Evolutionary conservation across 176 grass and related monocot genomes (phyloP).

Genomic region (Oryza australiensis): DNA sequence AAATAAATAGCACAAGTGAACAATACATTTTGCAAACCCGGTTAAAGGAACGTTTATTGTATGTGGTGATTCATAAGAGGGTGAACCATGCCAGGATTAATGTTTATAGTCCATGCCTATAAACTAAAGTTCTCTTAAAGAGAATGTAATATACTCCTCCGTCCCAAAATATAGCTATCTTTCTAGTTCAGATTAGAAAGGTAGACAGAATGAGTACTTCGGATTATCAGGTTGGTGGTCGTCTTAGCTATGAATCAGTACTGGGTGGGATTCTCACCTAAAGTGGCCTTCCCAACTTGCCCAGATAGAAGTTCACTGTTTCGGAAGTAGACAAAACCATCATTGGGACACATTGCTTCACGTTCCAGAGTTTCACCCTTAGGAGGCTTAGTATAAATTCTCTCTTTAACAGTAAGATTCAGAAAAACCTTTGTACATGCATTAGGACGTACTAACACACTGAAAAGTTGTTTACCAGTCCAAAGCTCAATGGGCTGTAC

Average conservation of each 20-base stretch:
- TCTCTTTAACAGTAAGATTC: conserved; percentile 83
- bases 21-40: conserved; percentile 7
- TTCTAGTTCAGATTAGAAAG: too few relatives aligned
- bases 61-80: conserved; percentile 5
- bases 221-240: background rate
- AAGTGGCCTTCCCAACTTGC: conserved; percentile 83
- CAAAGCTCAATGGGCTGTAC: conserved; percentile 94
- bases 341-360: conserved; percentile 88
- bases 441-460: conserved; percentile 88
- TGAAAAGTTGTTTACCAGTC: conserved; percentile 96
- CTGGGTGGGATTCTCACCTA: conserved; percentile 56
- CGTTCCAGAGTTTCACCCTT: background rate
- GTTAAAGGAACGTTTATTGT: background rate
- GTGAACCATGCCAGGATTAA: background rate
- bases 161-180: too few relatives aligned
- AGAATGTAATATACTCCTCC: background rate
- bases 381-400: conserved; percentile 48
- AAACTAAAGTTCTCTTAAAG: background rate
- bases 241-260: background rate
- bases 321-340: conserved; percentile 90
- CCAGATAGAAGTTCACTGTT: conserved; percentile 94
- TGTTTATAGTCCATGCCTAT: background rate
- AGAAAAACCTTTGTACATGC: conserved; percentile 86
- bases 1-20: conserved; percentile 4
- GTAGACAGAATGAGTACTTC: too few relatives aligned